These are phyloP conservation scores for Ambrosiella beaveri DNA, from an alignment of 2,329 filamentous ascomycete genomes.

Conservation along the genomic window DNA sequence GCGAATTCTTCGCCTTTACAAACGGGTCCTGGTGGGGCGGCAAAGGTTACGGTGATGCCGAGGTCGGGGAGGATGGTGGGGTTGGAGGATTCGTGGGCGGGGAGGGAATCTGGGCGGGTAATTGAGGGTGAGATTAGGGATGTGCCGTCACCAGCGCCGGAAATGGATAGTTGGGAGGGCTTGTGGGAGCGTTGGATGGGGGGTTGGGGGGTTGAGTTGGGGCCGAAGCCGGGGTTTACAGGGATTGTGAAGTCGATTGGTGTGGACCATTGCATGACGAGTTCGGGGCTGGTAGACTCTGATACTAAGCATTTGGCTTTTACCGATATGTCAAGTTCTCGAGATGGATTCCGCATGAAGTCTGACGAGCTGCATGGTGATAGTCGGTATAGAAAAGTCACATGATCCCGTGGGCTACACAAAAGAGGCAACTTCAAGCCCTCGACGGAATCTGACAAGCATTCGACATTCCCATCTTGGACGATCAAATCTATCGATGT, in stretches of 20 bases:
- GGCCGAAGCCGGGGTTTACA: conserved; percentile 45
- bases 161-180: conserved; percentile 46
- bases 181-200: conserved; percentile 44
- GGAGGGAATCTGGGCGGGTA: conserved; percentile 41
- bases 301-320: conserved; percentile 40
- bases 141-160: conserved; percentile 29
- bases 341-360: conserved; percentile 28
- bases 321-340: conserved; percentile 42
- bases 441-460: conserved; percentile 23
- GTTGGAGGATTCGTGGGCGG: conserved; percentile 34
- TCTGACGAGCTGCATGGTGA: conserved; percentile 25
- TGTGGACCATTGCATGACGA: conserved; percentile 52
- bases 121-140: conserved; percentile 41
- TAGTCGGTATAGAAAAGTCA: conserved; percentile 58
- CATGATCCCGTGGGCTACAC: conserved; percentile 55
- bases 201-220: conserved; percentile 30
- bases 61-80: conserved; percentile 37
- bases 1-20: conserved; percentile 49
- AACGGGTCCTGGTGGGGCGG: conserved; percentile 38
- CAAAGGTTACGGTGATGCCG: conserved; percentile 61
- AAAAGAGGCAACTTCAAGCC: conserved; percentile 35
- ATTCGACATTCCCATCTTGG: conserved; percentile 33
- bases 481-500: conserved; percentile 40
- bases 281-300: conserved; percentile 38
- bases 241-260: conserved; percentile 51